Evolutionary conservation across 148 eudicot genomes (phyloP).

Genomic region (Dianthus caryophyllus): DNA sequence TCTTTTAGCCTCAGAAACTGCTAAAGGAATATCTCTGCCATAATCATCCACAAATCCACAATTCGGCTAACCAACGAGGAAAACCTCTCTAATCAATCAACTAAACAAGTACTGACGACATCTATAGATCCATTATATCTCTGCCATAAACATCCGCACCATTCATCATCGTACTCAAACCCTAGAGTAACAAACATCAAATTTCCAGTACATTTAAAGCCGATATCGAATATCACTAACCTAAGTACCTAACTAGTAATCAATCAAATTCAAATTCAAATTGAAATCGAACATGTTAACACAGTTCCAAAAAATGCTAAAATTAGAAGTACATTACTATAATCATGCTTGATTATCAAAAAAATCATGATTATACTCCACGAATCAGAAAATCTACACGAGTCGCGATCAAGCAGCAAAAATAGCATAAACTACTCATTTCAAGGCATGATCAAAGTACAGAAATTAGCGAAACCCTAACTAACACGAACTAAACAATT

Average conservation of each 20-base stretch:
- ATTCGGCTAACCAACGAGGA: neutral
- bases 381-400: neutral
- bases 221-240: neutral
- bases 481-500: no score
- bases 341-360: neutral
- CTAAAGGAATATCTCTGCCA: no score
- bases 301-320: neutral
- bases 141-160: neutral
- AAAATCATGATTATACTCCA: neutral
- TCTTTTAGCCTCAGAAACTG: no score
- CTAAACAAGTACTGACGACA: neutral
- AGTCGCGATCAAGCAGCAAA: neutral
- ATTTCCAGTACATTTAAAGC: neutral
- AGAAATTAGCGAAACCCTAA: neutral
- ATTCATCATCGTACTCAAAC: neutral
- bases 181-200: neutral
- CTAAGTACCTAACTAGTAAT: neutral
- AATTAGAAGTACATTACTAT: no score
- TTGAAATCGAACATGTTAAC: neutral
- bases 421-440: neutral
- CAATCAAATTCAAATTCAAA: neutral
- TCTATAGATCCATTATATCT: neutral
- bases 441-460: neutral
- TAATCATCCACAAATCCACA: no score
- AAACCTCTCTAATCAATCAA: neutral